Percentiles rank a stretch among this genome's conserved stretches.
Evolutionary conservation across 345 rosid species (phyloP).

Genomic region (Geranium rotundifolium): DNA sequence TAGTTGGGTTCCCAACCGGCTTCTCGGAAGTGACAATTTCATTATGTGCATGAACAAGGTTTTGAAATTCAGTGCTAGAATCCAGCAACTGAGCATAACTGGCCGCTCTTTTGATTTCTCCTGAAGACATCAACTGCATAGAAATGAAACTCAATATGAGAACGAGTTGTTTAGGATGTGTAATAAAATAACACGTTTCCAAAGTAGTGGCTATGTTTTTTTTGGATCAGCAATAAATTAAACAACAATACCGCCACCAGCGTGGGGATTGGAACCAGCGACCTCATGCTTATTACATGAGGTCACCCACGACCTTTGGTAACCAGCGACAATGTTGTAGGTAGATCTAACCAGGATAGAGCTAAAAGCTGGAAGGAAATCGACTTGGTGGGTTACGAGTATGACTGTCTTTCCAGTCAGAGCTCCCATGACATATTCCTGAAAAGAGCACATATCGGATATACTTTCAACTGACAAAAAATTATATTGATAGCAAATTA

Average conservation of each 20-base stretch:
- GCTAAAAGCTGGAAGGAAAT: constrained; percentile 41
- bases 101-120: constrained; percentile 28
- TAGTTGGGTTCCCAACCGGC: background rate
- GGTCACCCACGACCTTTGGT: no score
- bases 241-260: no score
- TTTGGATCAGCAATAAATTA: no score
- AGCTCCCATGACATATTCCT: constrained; percentile 41
- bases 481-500: background rate
- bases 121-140: constrained; percentile 34
- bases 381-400: constrained; percentile 50
- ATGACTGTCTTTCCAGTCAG: constrained; percentile 36
- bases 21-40: constrained; percentile 9
- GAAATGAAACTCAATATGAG: background rate
- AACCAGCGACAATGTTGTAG: background rate
- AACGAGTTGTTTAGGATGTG: background rate
- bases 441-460: constrained; percentile 4
- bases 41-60: constrained; percentile 42
- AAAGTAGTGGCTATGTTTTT: no score
- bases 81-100: constrained; percentile 29
- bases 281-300: no score
- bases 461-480: background rate
- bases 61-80: constrained; percentile 28
- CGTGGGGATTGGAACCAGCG: no score
- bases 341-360: constrained; percentile 29
- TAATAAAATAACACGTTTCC: no score